phyloP scores from a whole-genome alignment of 2,329 filamentous ascomycete genomes.

The Fusarium transvaalense region DNA sequence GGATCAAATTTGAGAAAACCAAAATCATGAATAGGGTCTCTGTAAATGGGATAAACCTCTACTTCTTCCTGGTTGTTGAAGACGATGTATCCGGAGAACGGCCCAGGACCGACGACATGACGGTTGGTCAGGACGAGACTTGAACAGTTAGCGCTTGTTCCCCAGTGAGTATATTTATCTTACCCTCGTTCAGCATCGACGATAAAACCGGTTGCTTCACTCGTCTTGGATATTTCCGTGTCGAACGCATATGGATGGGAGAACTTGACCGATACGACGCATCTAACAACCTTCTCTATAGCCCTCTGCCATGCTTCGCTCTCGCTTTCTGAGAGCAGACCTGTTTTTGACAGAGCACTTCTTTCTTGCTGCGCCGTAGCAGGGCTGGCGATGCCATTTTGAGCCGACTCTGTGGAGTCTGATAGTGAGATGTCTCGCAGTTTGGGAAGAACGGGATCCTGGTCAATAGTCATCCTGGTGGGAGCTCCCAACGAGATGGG shows the following conservation, averaged over 20 bases:
- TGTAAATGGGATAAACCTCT: slow-evolving; percentile 95
- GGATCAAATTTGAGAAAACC: slow-evolving; percentile 96
- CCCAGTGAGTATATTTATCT: neutral
- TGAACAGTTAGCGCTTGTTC: neutral
- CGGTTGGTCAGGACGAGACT: slow-evolving; percentile 77
- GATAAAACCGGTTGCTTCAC: slow-evolving; percentile 83
- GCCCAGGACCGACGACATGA: slow-evolving; percentile 94
- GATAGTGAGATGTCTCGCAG: neutral
- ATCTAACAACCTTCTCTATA: slow-evolving; percentile 92
- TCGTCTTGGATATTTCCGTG: slow-evolving; percentile 92
- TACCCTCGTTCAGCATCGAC: slow-evolving; percentile 29
- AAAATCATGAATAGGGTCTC: slow-evolving; percentile 98
- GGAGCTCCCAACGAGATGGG: neutral
- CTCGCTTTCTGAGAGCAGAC: slow-evolving; percentile 31
- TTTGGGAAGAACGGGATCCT: slow-evolving; percentile 16
- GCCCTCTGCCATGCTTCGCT: slow-evolving; percentile 81
- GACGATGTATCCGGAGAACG: slow-evolving; percentile 97
- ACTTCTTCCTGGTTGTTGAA: slow-evolving; percentile 99
- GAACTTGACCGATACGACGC: slow-evolving; percentile 98
- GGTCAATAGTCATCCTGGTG: slow-evolving; percentile 26
- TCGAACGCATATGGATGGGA: slow-evolving; percentile 98
- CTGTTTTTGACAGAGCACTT: neutral
- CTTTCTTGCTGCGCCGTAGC: neutral
- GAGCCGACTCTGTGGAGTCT: neutral
- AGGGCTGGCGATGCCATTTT: neutral